Base-by-base conservation (phyloP, 106 monocot species). In the Dendrobium chrysotoxum region DNA sequence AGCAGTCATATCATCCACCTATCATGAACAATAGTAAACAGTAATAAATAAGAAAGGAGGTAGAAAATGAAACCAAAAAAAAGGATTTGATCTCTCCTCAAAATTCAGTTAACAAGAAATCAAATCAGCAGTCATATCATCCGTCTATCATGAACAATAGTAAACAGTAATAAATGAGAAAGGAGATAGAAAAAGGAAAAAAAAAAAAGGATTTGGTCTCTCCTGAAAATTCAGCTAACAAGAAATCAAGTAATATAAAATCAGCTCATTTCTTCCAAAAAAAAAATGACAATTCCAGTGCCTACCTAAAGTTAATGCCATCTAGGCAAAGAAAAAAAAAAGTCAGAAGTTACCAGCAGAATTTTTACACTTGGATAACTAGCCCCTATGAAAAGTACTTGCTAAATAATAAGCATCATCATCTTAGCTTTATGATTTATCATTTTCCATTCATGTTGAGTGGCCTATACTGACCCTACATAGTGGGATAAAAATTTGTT, bases 1-100 rank as follows among this genome's bases (percentile, higher is more conserved):
- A 84, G 95, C 98, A 70, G 91, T 90, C 82, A 82, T 74, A 4
- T 81, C 80, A 61, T 95, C 97, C 76, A 97, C 97, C 97, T 98
- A 76, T 46, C n/a, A 76, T 2, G 23, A 40, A 47, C 28, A 42
- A 75, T 39, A 47, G 28, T 26, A 21, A 76, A 26, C 7, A 73
- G 9, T 4, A 28, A 45, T 26, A 50, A 45, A 50, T 76, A 1
- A 76, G 47, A 74, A 45, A 10, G 26, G 3, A 76, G 76, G 45
- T 47, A 76, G 25, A 28, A 46, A 76, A 47, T 4, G 28, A 42
- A 42, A 30, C 3, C 42, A 16, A 75, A 17, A 5, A n/a, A 40
- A 21, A 42, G 12, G 28, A 17, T 12, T 15, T 25, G 23, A n/a
- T 25, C 50, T 76, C 76, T 47, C 26, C 17, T 47, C 2, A 28